Conservation (phyloP, 169 alveolate species). For the Cryptosporidium baileyi region DNA sequence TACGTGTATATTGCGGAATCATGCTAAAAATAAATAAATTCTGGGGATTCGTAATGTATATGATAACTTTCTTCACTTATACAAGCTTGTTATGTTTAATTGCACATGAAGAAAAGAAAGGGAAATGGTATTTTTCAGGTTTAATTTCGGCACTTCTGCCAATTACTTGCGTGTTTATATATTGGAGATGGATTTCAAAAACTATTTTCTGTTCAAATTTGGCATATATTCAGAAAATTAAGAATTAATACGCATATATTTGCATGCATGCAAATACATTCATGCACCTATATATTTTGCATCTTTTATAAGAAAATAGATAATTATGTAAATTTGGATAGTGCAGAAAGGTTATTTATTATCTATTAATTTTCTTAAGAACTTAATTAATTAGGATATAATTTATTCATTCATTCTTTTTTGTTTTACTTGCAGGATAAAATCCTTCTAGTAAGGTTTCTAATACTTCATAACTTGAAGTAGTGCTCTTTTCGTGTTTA, state of each 20-base stretch:
- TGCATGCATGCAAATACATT: background rate
- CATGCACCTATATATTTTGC: background rate
- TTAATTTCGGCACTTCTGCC: constrained; percentile 12
- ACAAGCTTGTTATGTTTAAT: background rate
- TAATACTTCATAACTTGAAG: constrained; percentile 37
- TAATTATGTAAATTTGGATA: too few species aligned
- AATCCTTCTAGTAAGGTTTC: constrained; percentile 52
- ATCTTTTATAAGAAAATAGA: too few species aligned
- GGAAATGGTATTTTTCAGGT: constrained; percentile 24
- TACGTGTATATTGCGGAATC: background rate
- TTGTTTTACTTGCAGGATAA: constrained; percentile 4
- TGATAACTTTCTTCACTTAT: background rate
- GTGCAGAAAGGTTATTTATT: too few species aligned
- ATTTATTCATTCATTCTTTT: too few species aligned
- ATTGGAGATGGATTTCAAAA: constrained; percentile 69
- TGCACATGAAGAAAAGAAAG: constrained; percentile 21
- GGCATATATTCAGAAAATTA: constrained; percentile 32
- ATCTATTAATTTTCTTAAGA: too few species aligned
- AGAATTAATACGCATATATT: background rate
- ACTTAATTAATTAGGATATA: too few species aligned
- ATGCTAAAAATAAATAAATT: background rate
- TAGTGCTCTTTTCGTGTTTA: constrained; percentile 5
- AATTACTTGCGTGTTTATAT: constrained; percentile 1
- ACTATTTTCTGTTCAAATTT: constrained; percentile 42
- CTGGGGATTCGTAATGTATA: background rate